Evolutionary conservation across 148 eudicot species (phyloP).

Genomic region (Diospyros lotus): DNA sequence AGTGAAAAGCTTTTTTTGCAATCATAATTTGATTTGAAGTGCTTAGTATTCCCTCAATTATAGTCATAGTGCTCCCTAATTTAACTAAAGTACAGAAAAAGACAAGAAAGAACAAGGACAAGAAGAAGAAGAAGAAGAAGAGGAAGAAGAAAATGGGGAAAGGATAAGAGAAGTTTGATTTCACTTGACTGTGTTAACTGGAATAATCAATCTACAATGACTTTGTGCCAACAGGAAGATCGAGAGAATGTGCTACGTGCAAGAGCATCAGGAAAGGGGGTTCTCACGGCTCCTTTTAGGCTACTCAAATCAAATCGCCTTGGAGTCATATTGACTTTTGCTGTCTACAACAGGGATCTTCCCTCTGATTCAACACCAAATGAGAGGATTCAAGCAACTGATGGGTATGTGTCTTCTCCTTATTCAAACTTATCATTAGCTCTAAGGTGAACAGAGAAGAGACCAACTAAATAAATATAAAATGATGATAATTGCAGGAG

Average conservation of each 20-base stretch:
- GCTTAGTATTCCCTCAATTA: background rate
- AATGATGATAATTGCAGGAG: background rate
- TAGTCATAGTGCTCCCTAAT: no score
- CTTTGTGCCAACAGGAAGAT: slow-evolving; percentile 62
- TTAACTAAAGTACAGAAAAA: no score
- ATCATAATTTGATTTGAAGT: background rate
- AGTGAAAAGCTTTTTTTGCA: background rate
- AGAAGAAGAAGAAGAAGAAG: background rate
- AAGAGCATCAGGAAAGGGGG: slow-evolving; percentile 90
- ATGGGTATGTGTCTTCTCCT: slow-evolving; percentile 49
- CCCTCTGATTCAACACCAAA: slow-evolving; percentile 69
- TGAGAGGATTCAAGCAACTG: slow-evolving; percentile 69
- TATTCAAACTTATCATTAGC: background rate
- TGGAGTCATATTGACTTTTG: slow-evolving; percentile 95
- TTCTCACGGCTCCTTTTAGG: slow-evolving; percentile 89
- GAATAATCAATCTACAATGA: slow-evolving; percentile 9
- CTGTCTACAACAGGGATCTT: slow-evolving; percentile 81
- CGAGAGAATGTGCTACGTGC: slow-evolving; percentile 96
- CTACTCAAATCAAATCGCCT: slow-evolving; percentile 84
- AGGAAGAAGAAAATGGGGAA: background rate
- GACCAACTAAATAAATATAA: background rate
- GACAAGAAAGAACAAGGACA: no score
- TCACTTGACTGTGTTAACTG: background rate
- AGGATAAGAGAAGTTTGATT: background rate
- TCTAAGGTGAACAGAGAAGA: background rate